Conservation (phyloP, 164 flowering plant species). For the Aristolochia californica region DNA sequence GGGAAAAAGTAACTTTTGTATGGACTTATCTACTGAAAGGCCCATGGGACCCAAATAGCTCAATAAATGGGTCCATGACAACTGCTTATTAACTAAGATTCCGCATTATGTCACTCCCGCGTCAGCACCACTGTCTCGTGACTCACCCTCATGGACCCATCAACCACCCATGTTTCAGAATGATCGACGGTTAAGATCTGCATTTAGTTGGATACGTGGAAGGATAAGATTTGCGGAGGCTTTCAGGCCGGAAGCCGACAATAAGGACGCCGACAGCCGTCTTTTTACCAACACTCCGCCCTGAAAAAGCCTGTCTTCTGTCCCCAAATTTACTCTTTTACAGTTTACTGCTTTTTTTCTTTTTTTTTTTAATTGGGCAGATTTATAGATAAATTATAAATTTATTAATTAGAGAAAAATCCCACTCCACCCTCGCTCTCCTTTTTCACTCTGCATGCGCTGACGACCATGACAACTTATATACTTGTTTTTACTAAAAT, state of each 20-base stretch:
- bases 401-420: background rate
- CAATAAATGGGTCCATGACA: too few relatives aligned
- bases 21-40: too few relatives aligned
- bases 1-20: too few relatives aligned
- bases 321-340: background rate
- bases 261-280: conserved; percentile 51
- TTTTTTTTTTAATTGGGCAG: background rate
- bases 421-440: background rate
- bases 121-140: too few relatives aligned
- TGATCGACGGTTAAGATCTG: too few relatives aligned
- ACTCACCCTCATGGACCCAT: background rate
- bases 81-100: too few relatives aligned
- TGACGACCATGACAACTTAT: conserved; percentile 7
- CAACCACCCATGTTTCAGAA: background rate
- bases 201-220: background rate
- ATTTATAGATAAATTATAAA: too few relatives aligned
- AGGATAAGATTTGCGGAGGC: background rate
- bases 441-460: conserved; percentile 28
- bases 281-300: conserved; percentile 23
- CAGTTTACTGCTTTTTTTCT: background rate
- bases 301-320: conserved; percentile 34
- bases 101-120: too few relatives aligned
- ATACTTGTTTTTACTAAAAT: too few relatives aligned
- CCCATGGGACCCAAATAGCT: too few relatives aligned
- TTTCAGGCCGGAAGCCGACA: conserved; percentile 29